Evolutionary conservation across 1,284 basidiomycete genomes (phyloP), one percentile per base, ranked within the genome.

Genomic region (Irpex sp.): DNA sequence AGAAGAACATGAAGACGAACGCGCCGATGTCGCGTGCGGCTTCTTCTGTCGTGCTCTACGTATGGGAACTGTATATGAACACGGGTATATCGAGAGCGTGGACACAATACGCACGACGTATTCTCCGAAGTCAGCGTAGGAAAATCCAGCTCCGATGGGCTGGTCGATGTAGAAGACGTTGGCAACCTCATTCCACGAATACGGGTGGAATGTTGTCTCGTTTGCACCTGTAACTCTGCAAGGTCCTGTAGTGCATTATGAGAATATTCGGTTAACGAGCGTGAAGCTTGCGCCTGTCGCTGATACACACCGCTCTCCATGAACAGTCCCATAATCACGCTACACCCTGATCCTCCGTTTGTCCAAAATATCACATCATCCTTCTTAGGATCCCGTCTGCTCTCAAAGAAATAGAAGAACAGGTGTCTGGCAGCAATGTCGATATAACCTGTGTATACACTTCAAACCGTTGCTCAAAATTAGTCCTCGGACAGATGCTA

Each of bases 321-420:
- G 73, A 90, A 87, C 15, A 91, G 74, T 0, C 86, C 86, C 3
- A 85, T 62, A 7, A 84, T 78, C 0, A 84, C 0, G 82, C 85
- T 66, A 84, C 82, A 34, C n/a, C 85, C 85, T 6, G 84, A 83
- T 5, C 71, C 73, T 51, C 75, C 76, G 61, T 78, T 76, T 37
- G 77, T 77, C 76, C 75, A 79, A 57, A 76, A 72, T 31, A 77
- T 66, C 1, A 81, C 73, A 57, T 78, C 77, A 54, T 80, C 77
- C 44, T 69, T 73, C 36, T 73, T 69, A 1, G 75, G 74, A 17
- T 70, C 64, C 9, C 71, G 73, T 56, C 85, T 73, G 36, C 79
- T 81, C 69, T 86, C 84, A 72, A 86, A 86, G 74, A 94, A 94
- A 79, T 92, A 92, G 80, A 92, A 94, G 78, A 93, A 94, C 38